Evolutionary conservation across 352 stramenopile genomes (phyloP), one percentile per base, ranked within the genome.

Genomic region (Globisporangium nodosum): DNA sequence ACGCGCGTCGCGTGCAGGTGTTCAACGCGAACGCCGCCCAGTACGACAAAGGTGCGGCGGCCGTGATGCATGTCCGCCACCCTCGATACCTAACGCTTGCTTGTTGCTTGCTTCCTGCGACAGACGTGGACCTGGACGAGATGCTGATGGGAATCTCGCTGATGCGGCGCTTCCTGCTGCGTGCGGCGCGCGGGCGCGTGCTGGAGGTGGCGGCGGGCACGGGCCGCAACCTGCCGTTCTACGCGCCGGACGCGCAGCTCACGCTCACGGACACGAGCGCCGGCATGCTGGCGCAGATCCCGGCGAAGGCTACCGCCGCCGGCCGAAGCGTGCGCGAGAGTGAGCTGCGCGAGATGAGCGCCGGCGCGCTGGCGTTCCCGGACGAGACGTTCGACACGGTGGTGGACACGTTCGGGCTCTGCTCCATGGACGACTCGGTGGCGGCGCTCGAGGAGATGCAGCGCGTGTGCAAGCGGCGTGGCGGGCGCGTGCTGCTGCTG

Each of bases 361-460:
- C 79, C 0, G 67, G 66, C 33, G 61, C 68, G 9, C 61, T 96
- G 45, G 24, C 50, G 30, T 98, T 97, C 65, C 52, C 64, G 3
- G 72, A 88, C 51, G 61, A 85, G 45, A 67, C 60, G 1, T 98
- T 98, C 72, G 94, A 98, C 71, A 97, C 94, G 3, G 91, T 98
- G 37, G 91, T 98, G 20, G 95, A 98, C 70, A 98, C 96, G 2
- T 98, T 98, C 70, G 95, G 96, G 1, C 75, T 99, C 3, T 98
- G 96, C 68, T 97, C 83, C 52, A 97, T 98, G 75, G 87, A 98
- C 68, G 93, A 98, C 75, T 87, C 92, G 27, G 77, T 96, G n/a
- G 64, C 55, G 5, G 81, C 94, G 39, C 72, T 99, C 35, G 64
- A 73, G 48, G 95, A 98, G 75, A 97, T 98, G 80, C 79, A 92